Evolutionary conservation across 257 asterid species (phyloP), one percentile per base, ranked within the genome.

Genomic region (Lycium barbarum): DNA sequence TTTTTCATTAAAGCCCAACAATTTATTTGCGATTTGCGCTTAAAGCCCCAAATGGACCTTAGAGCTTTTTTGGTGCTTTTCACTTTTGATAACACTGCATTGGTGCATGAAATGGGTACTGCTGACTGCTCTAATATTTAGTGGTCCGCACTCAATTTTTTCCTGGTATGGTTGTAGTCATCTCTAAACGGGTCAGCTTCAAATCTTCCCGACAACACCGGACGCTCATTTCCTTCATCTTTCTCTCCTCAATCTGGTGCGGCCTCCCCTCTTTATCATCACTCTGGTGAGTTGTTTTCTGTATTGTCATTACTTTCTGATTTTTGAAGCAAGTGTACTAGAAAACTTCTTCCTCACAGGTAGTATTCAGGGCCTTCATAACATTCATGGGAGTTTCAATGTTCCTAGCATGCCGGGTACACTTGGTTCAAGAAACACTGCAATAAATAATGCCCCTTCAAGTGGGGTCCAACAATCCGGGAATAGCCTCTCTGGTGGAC

Each of bases 201-300:
- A 58, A 95, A 93, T 89, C 92, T 94, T 90, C 93, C 99, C 11
- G 99, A 97, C 86, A 94, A 90, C 91, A 86, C 96, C 3, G 98
- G 96, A 53, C 96, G 98, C 66, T 85, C 98, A n/a, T 91, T 91
- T 87, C 84, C 98, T 15, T 70, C 98, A 68, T 94, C 99, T n/a
- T 95, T 91, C 84, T 94, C 99, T 87, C 93, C 92, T 87, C 98
- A 96, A 85, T 93, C 99, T 68, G 98, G 98, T 85, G 94, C 96
- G 57, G 99, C 93, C 83, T 92, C 98, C 89, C 93, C 98, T 72
- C 93, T 87, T 88, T 97, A 80, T 88, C 98, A 97, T 89, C 99
- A 93, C 87, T 84, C 92, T 20, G 98, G 99, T 95, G 81, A 85
- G 91, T 90, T 88, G 84, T 78, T 87, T 87, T 55, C 84, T 91